phyloP scores from a whole-genome alignment of 1,284 basidiomycete species.

The Pterulicium gracile region DNA sequence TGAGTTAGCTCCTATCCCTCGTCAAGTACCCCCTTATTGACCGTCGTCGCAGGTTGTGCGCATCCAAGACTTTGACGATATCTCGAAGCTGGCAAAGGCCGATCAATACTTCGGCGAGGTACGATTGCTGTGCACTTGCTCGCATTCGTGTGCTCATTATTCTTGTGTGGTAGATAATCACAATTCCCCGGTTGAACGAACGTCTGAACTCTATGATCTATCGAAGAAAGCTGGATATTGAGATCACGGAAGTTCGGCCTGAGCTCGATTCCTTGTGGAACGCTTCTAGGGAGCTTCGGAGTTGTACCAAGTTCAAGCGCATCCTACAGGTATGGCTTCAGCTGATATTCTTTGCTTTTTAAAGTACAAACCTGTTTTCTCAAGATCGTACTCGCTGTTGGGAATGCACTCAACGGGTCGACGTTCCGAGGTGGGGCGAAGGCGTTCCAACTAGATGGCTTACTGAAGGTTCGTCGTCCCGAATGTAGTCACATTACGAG shows the following conservation, averaged over 20 bases:
- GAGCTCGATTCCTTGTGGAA: constrained; percentile 71
- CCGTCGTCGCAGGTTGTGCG: constrained; percentile 46
- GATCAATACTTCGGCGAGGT: constrained; percentile 82
- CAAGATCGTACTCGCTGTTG: constrained; percentile 65
- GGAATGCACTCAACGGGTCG: constrained; percentile 75
- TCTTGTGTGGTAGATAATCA: constrained; percentile 47
- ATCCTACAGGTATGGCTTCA: constrained; percentile 70
- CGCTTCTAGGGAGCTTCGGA: constrained; percentile 67
- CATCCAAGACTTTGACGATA: constrained; percentile 57
- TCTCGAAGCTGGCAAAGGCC: constrained; percentile 65
- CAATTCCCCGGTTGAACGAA: constrained; percentile 63
- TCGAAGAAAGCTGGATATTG: constrained; percentile 69
- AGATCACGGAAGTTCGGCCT: constrained; percentile 76
- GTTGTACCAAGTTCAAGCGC: constrained; percentile 56
- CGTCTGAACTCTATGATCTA: constrained; percentile 79
- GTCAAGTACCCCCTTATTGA: too few relatives aligned
- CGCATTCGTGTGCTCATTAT: not conserved
- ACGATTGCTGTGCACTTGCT: constrained; percentile 10
- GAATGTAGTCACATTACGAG: constrained; percentile 4
- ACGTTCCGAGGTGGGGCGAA: constrained; percentile 76
- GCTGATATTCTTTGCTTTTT: constrained; percentile 17
- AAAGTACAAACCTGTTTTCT: constrained; percentile 15
- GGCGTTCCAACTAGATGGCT: constrained; percentile 75
- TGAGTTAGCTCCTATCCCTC: constrained; percentile 17
- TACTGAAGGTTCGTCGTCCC: constrained; percentile 54